Base-by-base conservation (phyloP, 768 basidiomycete genomes). In the Macrocybe gigantea region DNA sequence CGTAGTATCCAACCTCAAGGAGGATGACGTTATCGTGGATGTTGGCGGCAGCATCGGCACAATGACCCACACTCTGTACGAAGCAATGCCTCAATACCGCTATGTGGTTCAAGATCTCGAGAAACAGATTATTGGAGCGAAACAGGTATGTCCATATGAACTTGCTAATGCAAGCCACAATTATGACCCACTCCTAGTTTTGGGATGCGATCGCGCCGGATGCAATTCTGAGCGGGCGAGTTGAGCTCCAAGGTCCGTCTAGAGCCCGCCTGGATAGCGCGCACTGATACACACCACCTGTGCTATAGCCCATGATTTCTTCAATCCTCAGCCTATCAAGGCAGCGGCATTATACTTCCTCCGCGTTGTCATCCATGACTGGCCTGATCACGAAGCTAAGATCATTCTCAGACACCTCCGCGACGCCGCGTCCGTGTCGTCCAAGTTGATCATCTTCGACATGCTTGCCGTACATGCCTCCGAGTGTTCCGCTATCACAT, bases 31-130 rank as follows among this genome's bases (percentile, higher is more conserved):
- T 13, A 44, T 65, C 11, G 65, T 67, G 4, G 65, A 67, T 33
- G 64, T 73, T 4, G 71, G 70, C 6, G 69, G 69, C 10, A 62
- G 64, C 35, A 49, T 64, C 12, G 71, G 71, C 1, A 56, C 60
- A 7, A 22, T 22, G 22, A 22, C 54, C 61, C 6, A 59, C 63
- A 0, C 50, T 70, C n/a, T 52, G 52, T 8, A 38, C 72, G 13
- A 51, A 57, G 2, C 61, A 64, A 41, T 57, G 51, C 2, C 62
- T 59, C 50, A 62, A 65, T 7, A 56, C 68, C 29, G 50, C 69
- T 9, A 56, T 38, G 51, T 70, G 32, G 58, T 71, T 11, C 70
- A 73, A 51, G 72, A 70, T 53, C 61, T 66, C 5, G 56, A 53
- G 6, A 52, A 51, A 5, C 53, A 56, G 31, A 59, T 67, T 13